Conservation (phyloP, 768 basidiomycete species). For the Cubamyces lactineus region DNA sequence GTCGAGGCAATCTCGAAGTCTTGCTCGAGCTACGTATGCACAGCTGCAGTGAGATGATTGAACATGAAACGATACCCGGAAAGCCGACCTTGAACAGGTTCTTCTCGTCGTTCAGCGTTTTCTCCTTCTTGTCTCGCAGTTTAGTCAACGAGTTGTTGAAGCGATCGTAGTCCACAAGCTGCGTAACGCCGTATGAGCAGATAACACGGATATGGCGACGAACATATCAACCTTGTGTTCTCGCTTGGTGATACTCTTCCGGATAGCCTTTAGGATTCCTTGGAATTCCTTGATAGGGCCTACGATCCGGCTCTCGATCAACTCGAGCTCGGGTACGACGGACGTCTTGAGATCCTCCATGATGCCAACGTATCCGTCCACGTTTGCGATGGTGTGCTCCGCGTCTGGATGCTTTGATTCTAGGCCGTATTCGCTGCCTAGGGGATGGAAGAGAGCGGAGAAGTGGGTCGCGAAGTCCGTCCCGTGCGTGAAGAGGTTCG, state of each 20-base stretch:
- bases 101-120: constrained; percentile 94
- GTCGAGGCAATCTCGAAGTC: constrained; percentile 91
- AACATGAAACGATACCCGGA: neutral
- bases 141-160: constrained; percentile 96
- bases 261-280: constrained; percentile 80
- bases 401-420: constrained; percentile 78
- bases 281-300: constrained; percentile 91
- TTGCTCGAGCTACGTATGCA: constrained; percentile 75
- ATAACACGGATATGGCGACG: too few species aligned
- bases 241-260: constrained; percentile 94
- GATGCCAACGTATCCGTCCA: constrained; percentile 66
- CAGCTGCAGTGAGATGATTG: constrained; percentile 28
- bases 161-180: constrained; percentile 94
- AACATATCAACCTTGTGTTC: constrained; percentile 79
- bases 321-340: constrained; percentile 87
- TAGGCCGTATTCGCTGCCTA: constrained; percentile 78
- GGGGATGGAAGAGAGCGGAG: constrained; percentile 62
- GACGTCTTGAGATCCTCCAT: constrained; percentile 84
- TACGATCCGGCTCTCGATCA: constrained; percentile 85
- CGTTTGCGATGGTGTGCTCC: constrained; percentile 76
- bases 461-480: constrained; percentile 68
- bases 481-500: constrained; percentile 70
- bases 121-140: constrained; percentile 97
- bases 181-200: neutral
- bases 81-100: constrained; percentile 85